Percentiles rank a stretch among this genome's conserved stretches.
phyloP scores from a whole-genome alignment of 2,329 filamentous ascomycete genomes.

The Blastomyces silverae region DNA sequence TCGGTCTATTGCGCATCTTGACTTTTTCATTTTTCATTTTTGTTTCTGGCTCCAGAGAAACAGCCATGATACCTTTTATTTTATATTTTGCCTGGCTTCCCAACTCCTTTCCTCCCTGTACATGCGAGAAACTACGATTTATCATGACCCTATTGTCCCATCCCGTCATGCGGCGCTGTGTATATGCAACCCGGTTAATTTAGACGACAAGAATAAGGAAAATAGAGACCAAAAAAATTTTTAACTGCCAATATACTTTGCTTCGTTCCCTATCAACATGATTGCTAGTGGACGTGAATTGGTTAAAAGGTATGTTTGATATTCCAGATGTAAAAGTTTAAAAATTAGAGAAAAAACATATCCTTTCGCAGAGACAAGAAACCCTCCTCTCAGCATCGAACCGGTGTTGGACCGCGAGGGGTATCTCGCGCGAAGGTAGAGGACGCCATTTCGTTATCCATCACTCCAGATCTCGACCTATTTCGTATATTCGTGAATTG shows the following conservation, averaged over 20 bases:
- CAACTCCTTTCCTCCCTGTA: background rate
- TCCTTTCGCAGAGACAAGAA: constrained; percentile 1
- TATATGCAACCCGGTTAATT: background rate
- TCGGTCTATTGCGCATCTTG: background rate
- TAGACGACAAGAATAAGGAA: background rate
- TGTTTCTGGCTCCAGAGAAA: no score
- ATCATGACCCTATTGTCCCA: background rate
- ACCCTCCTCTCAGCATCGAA: background rate
- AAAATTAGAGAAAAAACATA: background rate
- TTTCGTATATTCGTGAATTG: constrained; percentile 7
- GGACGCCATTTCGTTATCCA: constrained; percentile 1
- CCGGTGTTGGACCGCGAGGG: background rate
- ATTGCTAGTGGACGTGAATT: background rate
- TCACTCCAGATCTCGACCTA: background rate
- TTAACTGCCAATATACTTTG: background rate
- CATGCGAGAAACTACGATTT: background rate
- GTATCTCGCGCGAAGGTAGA: background rate
- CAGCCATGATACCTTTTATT: background rate
- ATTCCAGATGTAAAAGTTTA: background rate
- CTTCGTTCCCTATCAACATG: background rate
- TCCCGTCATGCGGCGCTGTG: background rate
- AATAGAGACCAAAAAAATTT: background rate
- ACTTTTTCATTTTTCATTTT: background rate
- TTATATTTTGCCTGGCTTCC: background rate
- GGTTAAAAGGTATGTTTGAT: background rate